Evolutionary conservation across 495 filamentous ascomycete species (phyloP).

Genomic region (Penicillium cinerascens): DNA sequence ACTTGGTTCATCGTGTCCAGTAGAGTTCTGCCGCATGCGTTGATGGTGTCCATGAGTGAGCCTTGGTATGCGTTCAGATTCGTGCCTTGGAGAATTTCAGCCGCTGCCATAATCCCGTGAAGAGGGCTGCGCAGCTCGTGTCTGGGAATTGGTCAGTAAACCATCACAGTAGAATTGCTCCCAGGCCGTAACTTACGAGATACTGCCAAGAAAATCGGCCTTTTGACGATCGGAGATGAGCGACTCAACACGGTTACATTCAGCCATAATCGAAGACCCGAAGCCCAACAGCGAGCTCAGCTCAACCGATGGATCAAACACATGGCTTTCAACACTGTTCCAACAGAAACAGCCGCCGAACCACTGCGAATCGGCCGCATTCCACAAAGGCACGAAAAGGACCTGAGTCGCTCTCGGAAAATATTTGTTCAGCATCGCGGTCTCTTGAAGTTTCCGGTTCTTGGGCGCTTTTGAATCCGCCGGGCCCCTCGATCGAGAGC

Average conservation of each 20-base stretch:
- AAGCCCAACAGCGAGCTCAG: slow-evolving; percentile 58
- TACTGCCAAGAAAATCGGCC: slow-evolving; percentile 71
- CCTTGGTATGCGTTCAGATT: slow-evolving; percentile 51
- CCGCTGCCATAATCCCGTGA: slow-evolving; percentile 69
- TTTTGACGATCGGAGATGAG: slow-evolving; percentile 60
- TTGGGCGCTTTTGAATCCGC: slow-evolving; percentile 31
- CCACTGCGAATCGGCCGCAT: slow-evolving; percentile 64
- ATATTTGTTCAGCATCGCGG: slow-evolving; percentile 39
- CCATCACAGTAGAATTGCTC: background rate
- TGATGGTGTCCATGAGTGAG: slow-evolving; percentile 66
- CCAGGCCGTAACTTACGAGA: slow-evolving; percentile 40
- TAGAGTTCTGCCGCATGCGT: slow-evolving; percentile 69
- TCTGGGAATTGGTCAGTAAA: background rate
- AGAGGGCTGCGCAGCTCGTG: slow-evolving; percentile 80
- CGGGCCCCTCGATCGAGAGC: slow-evolving; percentile 6
- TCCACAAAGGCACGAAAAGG: slow-evolving; percentile 61
- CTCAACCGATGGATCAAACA: slow-evolving; percentile 41
- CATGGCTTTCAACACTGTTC: slow-evolving; percentile 44
- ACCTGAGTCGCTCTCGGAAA: slow-evolving; percentile 46
- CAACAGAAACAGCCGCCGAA: slow-evolving; percentile 66
- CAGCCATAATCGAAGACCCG: slow-evolving; percentile 64
- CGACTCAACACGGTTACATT: slow-evolving; percentile 59
- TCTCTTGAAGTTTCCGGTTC: slow-evolving; percentile 38
- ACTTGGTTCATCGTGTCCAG: slow-evolving; percentile 79
- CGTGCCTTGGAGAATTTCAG: slow-evolving; percentile 58